Evolutionary conservation across 495 filamentous ascomycete species (phyloP).

Genomic region (Daldinia concentrica): DNA sequence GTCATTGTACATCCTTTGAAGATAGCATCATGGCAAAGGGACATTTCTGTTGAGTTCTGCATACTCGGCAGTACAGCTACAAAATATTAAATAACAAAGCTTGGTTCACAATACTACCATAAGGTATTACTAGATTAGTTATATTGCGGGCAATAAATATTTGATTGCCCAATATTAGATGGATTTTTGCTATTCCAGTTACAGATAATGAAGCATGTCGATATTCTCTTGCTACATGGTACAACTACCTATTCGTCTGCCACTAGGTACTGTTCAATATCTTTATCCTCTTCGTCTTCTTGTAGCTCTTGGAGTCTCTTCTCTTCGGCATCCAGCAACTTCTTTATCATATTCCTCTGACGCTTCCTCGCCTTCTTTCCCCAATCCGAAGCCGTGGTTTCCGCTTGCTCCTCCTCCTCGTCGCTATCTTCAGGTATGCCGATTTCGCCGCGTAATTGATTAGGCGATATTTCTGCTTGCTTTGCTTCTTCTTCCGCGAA

Average conservation of each 20-base stretch:
- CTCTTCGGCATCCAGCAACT: conserved; percentile 63
- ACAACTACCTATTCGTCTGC: conserved; percentile 11
- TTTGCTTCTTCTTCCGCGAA: conserved; percentile 51
- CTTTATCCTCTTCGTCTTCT: conserved; percentile 70
- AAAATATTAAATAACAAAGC: background rate
- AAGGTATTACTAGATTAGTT: background rate
- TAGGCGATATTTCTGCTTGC: conserved; percentile 55
- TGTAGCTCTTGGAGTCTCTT: conserved; percentile 52
- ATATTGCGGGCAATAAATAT: background rate
- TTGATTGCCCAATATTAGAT: background rate
- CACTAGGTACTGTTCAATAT: conserved; percentile 75
- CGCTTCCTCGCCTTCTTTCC: conserved; percentile 69
- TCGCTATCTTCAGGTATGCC: conserved; percentile 66
- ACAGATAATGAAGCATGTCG: background rate
- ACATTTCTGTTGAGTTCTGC: too few species aligned
- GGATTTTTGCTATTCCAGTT: background rate
- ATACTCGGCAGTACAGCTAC: background rate
- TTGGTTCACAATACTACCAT: background rate
- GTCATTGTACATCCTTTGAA: too few species aligned
- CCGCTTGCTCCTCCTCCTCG: conserved; percentile 48
- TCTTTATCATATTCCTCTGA: conserved; percentile 68
- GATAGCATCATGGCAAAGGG: too few species aligned
- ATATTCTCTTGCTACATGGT: background rate
- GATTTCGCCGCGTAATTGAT: conserved; percentile 61
- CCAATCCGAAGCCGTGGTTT: conserved; percentile 56